Conservation (phyloP, 140 eudicot species). For the Bidens hawaiensis region DNA sequence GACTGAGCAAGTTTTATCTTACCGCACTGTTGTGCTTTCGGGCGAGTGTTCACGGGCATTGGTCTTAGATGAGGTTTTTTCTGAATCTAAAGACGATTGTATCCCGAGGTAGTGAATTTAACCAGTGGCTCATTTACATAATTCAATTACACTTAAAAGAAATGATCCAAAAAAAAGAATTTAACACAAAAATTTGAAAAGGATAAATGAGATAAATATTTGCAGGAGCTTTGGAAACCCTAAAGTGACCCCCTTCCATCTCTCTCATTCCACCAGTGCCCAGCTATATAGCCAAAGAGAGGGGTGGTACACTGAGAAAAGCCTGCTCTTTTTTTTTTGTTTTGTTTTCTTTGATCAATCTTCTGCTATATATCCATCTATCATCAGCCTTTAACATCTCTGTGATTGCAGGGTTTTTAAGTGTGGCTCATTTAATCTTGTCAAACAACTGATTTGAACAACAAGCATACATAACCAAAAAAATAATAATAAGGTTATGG, state of each 20-base stretch:
- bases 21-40: too few relatives aligned
- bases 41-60: too few relatives aligned
- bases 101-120: too few relatives aligned
- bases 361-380: constrained; percentile 27
- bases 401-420: constrained; percentile 12
- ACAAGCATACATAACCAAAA: constrained; percentile 1
- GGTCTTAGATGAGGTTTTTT: too few relatives aligned
- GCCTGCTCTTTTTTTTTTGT: constrained; percentile 30
- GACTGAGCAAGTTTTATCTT: too few relatives aligned
- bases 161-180: background rate
- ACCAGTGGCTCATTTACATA: too few relatives aligned
- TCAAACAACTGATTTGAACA: constrained; percentile 25
- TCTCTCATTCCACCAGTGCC: constrained; percentile 18
- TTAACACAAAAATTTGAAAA: background rate
- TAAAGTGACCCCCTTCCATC: constrained; percentile 21
- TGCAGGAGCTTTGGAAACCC: constrained; percentile 19
- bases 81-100: too few relatives aligned
- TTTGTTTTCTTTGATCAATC: constrained; percentile 35
- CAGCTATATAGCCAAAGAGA: constrained; percentile 31
- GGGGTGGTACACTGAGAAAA: constrained; percentile 30
- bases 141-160: constrained; percentile 7
- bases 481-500: too few relatives aligned
- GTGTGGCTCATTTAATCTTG: constrained; percentile 18
- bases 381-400: constrained; percentile 25
- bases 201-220: too few relatives aligned